Conservation (phyloP, 306 rosid species). For the Luffa aegyptiaca region DNA sequence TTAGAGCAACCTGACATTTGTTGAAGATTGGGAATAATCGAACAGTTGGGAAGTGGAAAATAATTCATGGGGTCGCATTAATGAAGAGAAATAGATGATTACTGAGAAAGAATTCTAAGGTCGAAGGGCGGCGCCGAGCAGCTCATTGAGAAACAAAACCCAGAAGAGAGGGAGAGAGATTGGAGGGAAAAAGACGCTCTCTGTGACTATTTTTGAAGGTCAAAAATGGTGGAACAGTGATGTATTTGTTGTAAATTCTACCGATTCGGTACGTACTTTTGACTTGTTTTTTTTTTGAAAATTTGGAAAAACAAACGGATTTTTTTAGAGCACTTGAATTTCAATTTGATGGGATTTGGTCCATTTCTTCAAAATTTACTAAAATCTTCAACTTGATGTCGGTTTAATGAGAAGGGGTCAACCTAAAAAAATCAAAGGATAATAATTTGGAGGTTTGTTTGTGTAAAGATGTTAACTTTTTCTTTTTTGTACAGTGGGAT, state of each 20-base stretch:
- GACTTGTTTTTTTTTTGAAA: neutral
- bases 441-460: neutral
- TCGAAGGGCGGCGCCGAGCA: neutral
- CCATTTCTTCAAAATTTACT: neutral
- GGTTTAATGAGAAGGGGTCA: neutral
- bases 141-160: neutral
- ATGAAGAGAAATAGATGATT: neutral
- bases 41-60: constrained; percentile 10
- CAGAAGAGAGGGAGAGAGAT: neutral
- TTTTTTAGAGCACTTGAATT: neutral
- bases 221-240: neutral
- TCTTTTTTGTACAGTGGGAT: neutral
- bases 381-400: neutral
- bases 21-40: neutral
- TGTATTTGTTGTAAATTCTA: neutral
- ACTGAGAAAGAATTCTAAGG: neutral
- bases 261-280: neutral
- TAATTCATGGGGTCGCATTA: neutral
- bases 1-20: neutral
- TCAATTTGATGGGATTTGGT: neutral
- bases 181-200: constrained; percentile 2
- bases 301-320: neutral
- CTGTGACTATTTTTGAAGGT: constrained; percentile 2
- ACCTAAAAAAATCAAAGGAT: neutral
- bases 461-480: neutral